Percentiles rank a stretch among this genome's conserved stretches.
These are phyloP conservation scores for Rhizoclosmatium globosum DNA, from an alignment of 192 early-diverging fungal genomes.

Conservation along the genomic window DNA sequence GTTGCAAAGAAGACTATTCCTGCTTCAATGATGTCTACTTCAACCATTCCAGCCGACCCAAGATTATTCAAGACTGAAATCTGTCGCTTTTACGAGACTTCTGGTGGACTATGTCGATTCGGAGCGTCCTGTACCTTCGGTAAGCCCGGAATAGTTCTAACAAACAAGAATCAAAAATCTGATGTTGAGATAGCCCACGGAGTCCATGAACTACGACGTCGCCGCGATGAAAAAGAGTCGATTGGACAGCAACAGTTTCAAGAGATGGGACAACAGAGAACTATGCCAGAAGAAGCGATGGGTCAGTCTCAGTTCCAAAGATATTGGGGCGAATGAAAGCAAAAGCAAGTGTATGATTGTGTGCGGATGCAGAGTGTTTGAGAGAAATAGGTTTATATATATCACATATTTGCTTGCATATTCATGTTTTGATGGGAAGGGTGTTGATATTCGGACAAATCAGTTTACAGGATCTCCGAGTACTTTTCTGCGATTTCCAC, in stretches of 20 bases:
- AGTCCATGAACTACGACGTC: slow-evolving; percentile 14
- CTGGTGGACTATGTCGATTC: slow-evolving; percentile 16
- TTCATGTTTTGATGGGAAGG: not conserved
- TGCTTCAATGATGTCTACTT: not conserved
- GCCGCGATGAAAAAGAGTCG: slow-evolving; percentile 5
- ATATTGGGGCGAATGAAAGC: not conserved
- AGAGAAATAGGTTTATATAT: too few species aligned
- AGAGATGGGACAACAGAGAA: not conserved
- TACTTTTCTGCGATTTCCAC: slow-evolving; percentile 29
- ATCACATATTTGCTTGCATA: too few species aligned
- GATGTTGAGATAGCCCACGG: slow-evolving; percentile 15
- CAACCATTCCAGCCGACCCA: slow-evolving; percentile 13
- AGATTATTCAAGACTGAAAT: slow-evolving; percentile 34
- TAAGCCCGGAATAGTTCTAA: not conserved
- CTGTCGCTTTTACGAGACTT: slow-evolving; percentile 20
- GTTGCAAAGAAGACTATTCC: not conserved
- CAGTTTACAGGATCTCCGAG: slow-evolving; percentile 14
- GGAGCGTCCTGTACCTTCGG: slow-evolving; percentile 18
- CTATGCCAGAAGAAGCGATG: too few species aligned
- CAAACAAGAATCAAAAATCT: not conserved
- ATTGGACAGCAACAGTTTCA: not conserved
- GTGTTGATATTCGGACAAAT: not conserved
- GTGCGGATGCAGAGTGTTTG: too few species aligned
- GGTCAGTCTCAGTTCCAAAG: not conserved
- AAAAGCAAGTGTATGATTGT: too few species aligned